These are phyloP conservation scores for Ballota nigra DNA, from an alignment of 257 asterid genomes.

Conservation along the genomic window DNA sequence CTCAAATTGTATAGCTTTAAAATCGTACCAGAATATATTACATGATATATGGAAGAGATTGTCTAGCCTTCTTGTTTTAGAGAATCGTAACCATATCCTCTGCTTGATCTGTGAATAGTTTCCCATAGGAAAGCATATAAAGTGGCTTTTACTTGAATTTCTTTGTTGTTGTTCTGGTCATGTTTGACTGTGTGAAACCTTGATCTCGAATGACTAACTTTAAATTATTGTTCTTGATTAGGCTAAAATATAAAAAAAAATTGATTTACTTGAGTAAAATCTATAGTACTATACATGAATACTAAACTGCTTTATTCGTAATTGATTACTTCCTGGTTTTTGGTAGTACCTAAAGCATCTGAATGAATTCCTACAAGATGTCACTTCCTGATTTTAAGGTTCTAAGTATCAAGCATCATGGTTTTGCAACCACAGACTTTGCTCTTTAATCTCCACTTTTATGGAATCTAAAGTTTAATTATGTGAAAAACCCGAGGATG, in stretches of 20 bases:
- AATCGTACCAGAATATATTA: not conserved
- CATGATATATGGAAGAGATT: constrained; percentile 5
- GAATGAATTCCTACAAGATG: constrained; percentile 16
- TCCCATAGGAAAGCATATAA: not conserved
- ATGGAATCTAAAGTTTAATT: constrained; percentile 19
- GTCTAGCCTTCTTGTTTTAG: constrained; percentile 1
- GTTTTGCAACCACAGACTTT: constrained; percentile 14
- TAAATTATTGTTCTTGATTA: constrained; percentile 8
- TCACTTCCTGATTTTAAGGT: constrained; percentile 16
- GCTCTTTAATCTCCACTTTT: constrained; percentile 6
- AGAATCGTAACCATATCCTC: not conserved
- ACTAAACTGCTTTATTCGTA: constrained; percentile 18
- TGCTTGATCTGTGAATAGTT: not conserved
- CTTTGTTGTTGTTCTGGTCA: not conserved
- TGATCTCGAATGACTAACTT: not conserved
- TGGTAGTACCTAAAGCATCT: constrained; percentile 15
- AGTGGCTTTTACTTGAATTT: not conserved
- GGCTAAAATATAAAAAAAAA: not conserved
- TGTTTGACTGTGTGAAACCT: not conserved
- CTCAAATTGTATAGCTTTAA: not conserved
- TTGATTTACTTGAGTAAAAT: not conserved
- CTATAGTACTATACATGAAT: constrained; percentile 21
- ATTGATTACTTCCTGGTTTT: constrained; percentile 18
- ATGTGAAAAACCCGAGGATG: constrained; percentile 46
- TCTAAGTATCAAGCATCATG: not conserved